Conservation (phyloP, 2,329 filamentous ascomycete species). For the Fusarium sp. region DNA sequence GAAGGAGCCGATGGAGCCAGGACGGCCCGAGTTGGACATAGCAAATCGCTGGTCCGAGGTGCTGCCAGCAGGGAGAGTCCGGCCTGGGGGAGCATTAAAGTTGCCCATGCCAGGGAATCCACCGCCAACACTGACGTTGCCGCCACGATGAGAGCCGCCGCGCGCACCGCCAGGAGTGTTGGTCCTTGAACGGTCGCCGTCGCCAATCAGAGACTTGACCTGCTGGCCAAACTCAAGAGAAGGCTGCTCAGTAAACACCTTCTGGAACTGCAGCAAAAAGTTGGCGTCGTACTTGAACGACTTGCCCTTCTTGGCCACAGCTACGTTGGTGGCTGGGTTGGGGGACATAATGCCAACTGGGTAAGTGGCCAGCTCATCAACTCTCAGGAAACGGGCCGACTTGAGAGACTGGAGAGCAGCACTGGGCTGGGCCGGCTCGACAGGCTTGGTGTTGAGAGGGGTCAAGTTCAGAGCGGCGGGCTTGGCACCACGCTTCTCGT, state of each 20-base stretch:
- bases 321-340: conserved; percentile 88
- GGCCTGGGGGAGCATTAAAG: conserved; percentile 65
- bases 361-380: conserved; percentile 83
- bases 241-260: conserved; percentile 95
- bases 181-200: conserved; percentile 64
- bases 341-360: conserved; percentile 86
- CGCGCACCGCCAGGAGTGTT: conserved; percentile 32
- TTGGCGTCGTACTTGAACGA: conserved; percentile 94
- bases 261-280: conserved; percentile 96
- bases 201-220: conserved; percentile 87
- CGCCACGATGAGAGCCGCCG: conserved; percentile 17
- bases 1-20: conserved; percentile 50
- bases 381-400: conserved; percentile 86
- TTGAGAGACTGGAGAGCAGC: conserved; percentile 93
- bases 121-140: conserved; percentile 52
- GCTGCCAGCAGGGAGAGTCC: conserved; percentile 78
- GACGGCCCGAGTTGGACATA: conserved; percentile 60
- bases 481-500: conserved; percentile 75
- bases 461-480: conserved; percentile 90
- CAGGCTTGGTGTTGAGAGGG: conserved; percentile 80
- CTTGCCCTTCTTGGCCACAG: conserved; percentile 80
- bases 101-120: conserved; percentile 74
- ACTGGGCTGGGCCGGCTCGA: conserved; percentile 92
- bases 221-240: conserved; percentile 93
- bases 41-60: conserved; percentile 81